Evolutionary conservation across 495 filamentous ascomycete species (phyloP).

Genomic region (Lepraria neglecta): DNA sequence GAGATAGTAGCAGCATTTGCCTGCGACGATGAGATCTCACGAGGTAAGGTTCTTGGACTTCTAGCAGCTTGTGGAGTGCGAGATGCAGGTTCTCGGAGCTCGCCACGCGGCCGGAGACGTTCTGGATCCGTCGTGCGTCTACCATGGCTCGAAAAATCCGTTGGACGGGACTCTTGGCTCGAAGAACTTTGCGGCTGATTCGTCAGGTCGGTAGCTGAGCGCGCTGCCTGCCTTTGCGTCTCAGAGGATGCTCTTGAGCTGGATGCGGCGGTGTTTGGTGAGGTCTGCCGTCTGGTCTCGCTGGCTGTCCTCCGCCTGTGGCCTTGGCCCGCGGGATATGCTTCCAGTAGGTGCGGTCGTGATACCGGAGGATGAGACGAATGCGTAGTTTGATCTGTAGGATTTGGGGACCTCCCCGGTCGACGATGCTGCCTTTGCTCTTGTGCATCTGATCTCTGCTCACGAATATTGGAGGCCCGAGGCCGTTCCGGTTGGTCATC

Average conservation of each 20-base stretch:
- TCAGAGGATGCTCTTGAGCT: slow-evolving; percentile 31
- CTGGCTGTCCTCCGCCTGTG: slow-evolving; percentile 51
- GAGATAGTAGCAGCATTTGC: slow-evolving; percentile 5
- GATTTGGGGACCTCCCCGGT: slow-evolving; percentile 32
- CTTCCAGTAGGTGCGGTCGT: slow-evolving; percentile 50
- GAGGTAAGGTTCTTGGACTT: slow-evolving; percentile 26
- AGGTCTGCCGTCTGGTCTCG: slow-evolving; percentile 32
- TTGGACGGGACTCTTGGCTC: slow-evolving; percentile 17
- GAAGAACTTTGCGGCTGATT: slow-evolving; percentile 37
- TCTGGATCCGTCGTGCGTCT: slow-evolving; percentile 45
- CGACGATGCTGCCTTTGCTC: slow-evolving; percentile 31
- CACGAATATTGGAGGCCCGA: slow-evolving; percentile 24
- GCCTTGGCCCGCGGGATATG: slow-evolving; percentile 34
- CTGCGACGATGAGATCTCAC: slow-evolving; percentile 5
- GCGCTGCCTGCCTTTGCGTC: slow-evolving; percentile 40
- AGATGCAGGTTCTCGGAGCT: slow-evolving; percentile 4
- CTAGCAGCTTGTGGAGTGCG: slow-evolving; percentile 17
- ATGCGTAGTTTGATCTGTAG: slow-evolving; percentile 32
- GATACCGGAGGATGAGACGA: slow-evolving; percentile 48
- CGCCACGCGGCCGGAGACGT: slow-evolving; percentile 4
- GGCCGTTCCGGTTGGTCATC: slow-evolving; percentile 6
- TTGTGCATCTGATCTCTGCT: slow-evolving; percentile 26
- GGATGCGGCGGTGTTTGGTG: slow-evolving; percentile 24
- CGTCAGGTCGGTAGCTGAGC: slow-evolving; percentile 57
- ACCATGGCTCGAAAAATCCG: slow-evolving; percentile 27